Evolutionary conservation across 306 rosid genomes (phyloP), one percentile per base, ranked within the genome.

Genomic region (Boehmeria nivea): DNA sequence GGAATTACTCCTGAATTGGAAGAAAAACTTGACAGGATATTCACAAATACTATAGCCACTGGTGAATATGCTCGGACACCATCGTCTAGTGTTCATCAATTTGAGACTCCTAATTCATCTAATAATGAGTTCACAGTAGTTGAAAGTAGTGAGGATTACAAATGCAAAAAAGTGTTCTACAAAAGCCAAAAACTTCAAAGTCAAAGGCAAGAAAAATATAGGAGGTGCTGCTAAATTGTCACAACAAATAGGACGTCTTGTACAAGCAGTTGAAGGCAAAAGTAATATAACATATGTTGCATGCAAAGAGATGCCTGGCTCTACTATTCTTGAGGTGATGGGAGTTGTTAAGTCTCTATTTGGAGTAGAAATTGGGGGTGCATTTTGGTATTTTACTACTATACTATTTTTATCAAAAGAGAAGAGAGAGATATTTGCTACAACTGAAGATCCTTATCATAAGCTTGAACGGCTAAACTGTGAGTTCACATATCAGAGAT

Each of bases 401-500:
- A 36, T n/a, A 3, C n/a, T 21, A 1, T 48, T 46, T 20, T 6
- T 28, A 0, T 14, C 3, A 11, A 21, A 61, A 48, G 48, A 48
- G 9, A 61, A 47, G 57, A 22, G 66, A 61, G 47, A 47, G 37
- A 34, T 15, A 14, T 61, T 48, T 16, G 1, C 17, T 15, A 6
- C 12, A 1, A 21, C 23, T 21, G 24, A 33, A 14, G 12, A 24
- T 4, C 15, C 24, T 40, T 1, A 7, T 1, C 6, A 19, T 0
- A 36, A 34, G 47, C 33, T 36, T 19, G 5, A 20, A 0, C 6
- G 20, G 31, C 31, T 54, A n/a, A n/a, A n/a, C n/a, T n/a, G n/a
- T n/a, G n/a, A n/a, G n/a, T n/a, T n/a, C n/a, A n/a, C n/a, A n/a
- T n/a, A n/a, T n/a, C n/a, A n/a, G n/a, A n/a, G n/a, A n/a, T n/a